Conservation (phyloP, 306 rosid genomes). For the Begonia fuchsioides region DNA sequence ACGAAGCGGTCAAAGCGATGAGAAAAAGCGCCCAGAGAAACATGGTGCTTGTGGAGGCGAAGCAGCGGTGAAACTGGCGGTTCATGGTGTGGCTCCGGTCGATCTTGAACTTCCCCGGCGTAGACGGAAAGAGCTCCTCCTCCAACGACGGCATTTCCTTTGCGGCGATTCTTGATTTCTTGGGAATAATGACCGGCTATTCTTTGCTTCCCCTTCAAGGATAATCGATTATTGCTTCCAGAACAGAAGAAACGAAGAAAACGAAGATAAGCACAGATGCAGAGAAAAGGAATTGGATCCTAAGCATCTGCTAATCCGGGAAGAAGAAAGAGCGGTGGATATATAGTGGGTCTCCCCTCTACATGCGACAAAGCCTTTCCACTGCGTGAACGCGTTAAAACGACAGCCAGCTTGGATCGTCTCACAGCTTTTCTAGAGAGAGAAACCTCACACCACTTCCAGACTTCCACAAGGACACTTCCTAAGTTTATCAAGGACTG, state of each 20-base stretch:
- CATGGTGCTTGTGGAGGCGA: slow-evolving; percentile 4
- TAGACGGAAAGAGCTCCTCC: slow-evolving; percentile 1
- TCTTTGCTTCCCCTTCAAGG: too few species aligned
- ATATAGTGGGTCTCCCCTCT: background rate
- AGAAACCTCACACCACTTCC: too few species aligned
- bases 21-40: slow-evolving; percentile 1
- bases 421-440: background rate
- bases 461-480: too few species aligned
- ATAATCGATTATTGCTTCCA: too few species aligned
- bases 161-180: background rate
- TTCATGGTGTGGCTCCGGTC: slow-evolving; percentile 4
- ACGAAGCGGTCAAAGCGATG: slow-evolving; percentile 1
- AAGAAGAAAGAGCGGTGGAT: background rate
- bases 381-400: background rate
- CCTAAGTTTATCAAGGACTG: too few species aligned
- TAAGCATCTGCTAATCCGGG: background rate
- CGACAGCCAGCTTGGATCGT: background rate
- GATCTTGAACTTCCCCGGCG: slow-evolving; percentile 3
- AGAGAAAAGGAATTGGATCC: background rate
- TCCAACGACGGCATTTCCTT: slow-evolving; percentile 1
- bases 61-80: slow-evolving; percentile 1
- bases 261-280: background rate
- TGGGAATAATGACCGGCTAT: too few species aligned
- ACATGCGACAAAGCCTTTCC: too few species aligned
- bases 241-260: background rate